Conservation (phyloP, 805 yeast species). For the Pichia scutulata region DNA sequence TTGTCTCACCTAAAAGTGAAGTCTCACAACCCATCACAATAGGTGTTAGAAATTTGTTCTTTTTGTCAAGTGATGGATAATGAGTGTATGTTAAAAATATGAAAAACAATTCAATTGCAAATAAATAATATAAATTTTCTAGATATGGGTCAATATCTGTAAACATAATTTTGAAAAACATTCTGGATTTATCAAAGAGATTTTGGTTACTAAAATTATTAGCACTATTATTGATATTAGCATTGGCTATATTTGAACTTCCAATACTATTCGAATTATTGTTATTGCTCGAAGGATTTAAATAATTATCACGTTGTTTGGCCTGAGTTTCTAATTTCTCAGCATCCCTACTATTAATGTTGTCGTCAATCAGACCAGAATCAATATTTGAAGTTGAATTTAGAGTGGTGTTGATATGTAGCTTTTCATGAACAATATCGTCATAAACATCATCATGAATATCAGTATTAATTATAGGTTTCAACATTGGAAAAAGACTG, state of each 20-base stretch:
- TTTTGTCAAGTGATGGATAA: conserved; percentile 10
- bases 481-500: neutral
- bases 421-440: neutral
- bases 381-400: neutral
- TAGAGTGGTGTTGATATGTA: neutral
- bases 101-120: conserved; percentile 10
- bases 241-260: neutral
- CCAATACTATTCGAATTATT: neutral
- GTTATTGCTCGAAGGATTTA: neutral
- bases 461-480: neutral
- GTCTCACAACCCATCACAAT: conserved; percentile 13
- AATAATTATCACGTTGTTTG: conserved; percentile 7
- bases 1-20: conserved; percentile 11
- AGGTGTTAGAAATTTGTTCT: conserved; percentile 12
- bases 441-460: neutral
- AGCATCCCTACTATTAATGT: neutral
- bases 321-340: conserved; percentile 2
- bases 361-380: neutral
- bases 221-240: neutral
- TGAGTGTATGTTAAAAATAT: conserved; percentile 12
- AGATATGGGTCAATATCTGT: conserved; percentile 2
- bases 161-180: neutral
- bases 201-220: neutral
- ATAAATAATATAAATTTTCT: conserved; percentile 9
- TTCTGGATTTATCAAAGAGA: neutral